phyloP scores from a whole-genome alignment of 495 filamentous ascomycete species.

The Podospora anserina region DNA sequence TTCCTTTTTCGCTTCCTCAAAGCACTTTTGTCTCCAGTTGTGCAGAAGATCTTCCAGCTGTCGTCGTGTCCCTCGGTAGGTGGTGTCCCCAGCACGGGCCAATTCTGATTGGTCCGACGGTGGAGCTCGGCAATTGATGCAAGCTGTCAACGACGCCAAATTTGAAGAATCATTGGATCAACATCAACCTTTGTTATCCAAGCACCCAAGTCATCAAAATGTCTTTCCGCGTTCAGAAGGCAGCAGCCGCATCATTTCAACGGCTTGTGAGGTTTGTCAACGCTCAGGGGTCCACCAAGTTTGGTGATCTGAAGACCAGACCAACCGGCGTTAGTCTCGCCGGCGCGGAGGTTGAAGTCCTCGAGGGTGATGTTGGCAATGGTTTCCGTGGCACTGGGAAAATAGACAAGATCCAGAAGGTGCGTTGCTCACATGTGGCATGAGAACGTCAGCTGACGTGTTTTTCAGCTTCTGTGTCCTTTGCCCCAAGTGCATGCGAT shows the following conservation, averaged over 20 bases:
- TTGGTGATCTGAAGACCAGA: background rate
- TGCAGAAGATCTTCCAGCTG: too few relatives aligned
- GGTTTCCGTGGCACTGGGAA: background rate
- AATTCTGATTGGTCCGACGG: too few relatives aligned
- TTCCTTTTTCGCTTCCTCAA: background rate
- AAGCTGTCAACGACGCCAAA: too few relatives aligned
- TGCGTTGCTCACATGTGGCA: background rate
- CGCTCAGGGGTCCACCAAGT: background rate
- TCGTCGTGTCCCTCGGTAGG: too few relatives aligned
- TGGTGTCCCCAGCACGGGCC: too few relatives aligned
- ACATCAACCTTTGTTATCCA: background rate
- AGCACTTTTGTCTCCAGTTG: background rate
- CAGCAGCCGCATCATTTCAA: background rate
- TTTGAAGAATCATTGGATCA: too few relatives aligned
- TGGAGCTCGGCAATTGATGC: too few relatives aligned
- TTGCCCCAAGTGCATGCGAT: constrained; percentile 12
- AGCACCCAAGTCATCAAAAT: background rate
- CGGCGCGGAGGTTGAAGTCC: background rate
- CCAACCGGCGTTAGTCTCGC: background rate
- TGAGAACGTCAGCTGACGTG: too few relatives aligned
- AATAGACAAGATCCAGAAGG: background rate
- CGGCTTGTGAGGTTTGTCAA: constrained; percentile 1
- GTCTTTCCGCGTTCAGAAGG: background rate
- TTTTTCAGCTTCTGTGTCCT: constrained; percentile 4
- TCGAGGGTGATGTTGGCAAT: background rate